Evolutionary conservation across 2,329 filamentous ascomycete species (phyloP).

Genomic region (Talaromyces sp.): DNA sequence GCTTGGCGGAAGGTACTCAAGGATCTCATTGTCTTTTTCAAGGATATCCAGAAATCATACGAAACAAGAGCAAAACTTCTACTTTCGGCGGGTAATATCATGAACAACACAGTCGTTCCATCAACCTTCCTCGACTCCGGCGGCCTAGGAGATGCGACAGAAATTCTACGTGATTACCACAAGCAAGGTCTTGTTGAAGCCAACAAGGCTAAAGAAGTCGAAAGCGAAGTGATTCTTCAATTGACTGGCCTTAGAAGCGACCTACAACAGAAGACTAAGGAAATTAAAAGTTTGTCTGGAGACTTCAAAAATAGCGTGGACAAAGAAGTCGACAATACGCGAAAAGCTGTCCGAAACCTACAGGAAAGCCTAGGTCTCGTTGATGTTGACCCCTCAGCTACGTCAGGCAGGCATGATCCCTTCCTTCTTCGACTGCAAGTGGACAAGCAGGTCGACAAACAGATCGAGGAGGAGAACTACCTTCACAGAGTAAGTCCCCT

Average conservation of each 20-base stretch:
- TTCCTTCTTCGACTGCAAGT: slow-evolving; percentile 82
- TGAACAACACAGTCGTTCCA: slow-evolving; percentile 75
- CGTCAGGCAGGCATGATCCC: slow-evolving; percentile 84
- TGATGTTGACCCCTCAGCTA: slow-evolving; percentile 71
- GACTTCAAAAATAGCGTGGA: slow-evolving; percentile 98
- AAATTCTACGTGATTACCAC: slow-evolving; percentile 78
- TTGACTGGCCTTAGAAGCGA: slow-evolving; percentile 83
- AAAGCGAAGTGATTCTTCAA: slow-evolving; percentile 85
- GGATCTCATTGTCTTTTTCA: slow-evolving; percentile 89
- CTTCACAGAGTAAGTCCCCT: slow-evolving; percentile 70
- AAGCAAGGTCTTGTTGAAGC: slow-evolving; percentile 74
- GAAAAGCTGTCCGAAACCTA: slow-evolving; percentile 73
- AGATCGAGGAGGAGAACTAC: slow-evolving; percentile 97
- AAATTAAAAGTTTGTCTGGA: slow-evolving; percentile 88
- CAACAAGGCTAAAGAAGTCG: slow-evolving; percentile 84
- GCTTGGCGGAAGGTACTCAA: slow-evolving; percentile 95
- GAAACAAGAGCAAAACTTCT: slow-evolving; percentile 80
- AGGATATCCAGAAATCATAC: slow-evolving; percentile 85
- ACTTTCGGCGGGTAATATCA: slow-evolving; percentile 75
- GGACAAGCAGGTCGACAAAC: slow-evolving; percentile 84
- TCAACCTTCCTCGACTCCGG: slow-evolving; percentile 72
- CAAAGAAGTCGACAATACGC: slow-evolving; percentile 85
- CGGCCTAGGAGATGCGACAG: slow-evolving; percentile 82
- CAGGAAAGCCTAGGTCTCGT: slow-evolving; percentile 76
- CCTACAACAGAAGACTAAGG: slow-evolving; percentile 93